Base-by-base conservation (phyloP, 768 basidiomycete genomes). In the Boletales sp. region DNA sequence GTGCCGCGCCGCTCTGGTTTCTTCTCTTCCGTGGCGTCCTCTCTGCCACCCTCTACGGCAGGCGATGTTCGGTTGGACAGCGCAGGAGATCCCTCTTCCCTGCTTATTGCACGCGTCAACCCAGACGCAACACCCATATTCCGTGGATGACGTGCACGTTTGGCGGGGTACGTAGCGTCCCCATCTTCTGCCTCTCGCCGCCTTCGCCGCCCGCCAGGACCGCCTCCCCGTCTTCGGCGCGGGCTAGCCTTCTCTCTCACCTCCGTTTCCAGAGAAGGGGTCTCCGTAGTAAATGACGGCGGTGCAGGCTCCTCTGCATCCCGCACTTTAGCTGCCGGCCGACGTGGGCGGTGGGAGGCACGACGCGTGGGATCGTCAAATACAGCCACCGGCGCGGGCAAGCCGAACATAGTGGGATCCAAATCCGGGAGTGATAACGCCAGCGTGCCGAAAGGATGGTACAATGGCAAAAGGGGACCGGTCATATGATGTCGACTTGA, bases 111-210 rank as follows among this genome's bases (percentile, higher is more conserved):
- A 57, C 53, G 66, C 43, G 48, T 51, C 24, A 27, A 7, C 30
- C 60, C 45, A 13, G 47, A 19, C 40, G 24, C 24, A 27, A 48
- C 31, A 49, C 65, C 57, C 38, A 65, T 65, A 13, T 60, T 74
- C 52, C 84, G 69, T 7, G 81, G 75, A 47, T 75, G 70, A 24
- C 84, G 77, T 17, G 81, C 73, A 21, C 83, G 76, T 67, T 85
- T 87, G 11, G 84, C 81, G n/a, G 85, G 84, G 59, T 85, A 86
- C n/a, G 80, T 77, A 2, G 78, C 74, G 54, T 86, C 83, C 12
- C 77, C 79, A 40, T 84, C 83, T 39, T 86, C 84, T 8, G 60
- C 65, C 30, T 84, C 83, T 59, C 72, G 82, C 18, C 84, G 72
- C 61, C 77, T 83, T 47, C 85, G 72, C 62, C 81, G 73, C 24